Base-by-base conservation (phyloP, 1,139 yeast species). In the Sugiyamaella castrensis region DNA sequence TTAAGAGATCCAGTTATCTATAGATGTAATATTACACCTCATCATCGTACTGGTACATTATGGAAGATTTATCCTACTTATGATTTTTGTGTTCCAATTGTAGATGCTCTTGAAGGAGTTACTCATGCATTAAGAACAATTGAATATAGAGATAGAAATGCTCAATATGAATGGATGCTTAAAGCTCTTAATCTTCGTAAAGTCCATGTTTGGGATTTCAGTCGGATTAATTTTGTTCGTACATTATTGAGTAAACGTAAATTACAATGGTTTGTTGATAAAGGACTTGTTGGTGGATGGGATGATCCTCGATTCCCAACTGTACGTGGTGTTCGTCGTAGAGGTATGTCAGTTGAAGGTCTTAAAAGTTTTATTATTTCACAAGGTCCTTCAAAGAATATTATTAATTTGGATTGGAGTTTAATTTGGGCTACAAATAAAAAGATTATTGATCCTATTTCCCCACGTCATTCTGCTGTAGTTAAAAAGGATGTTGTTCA, bases 221-320 rank as follows among this genome's bases (percentile, higher is more conserved):
- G 95, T 56, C 83, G 98, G 72, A 91, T 92, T 65, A 92, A 91
- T 78, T 91, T 92, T 65, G 88, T 91, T 54, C 84, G 97, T 75
- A 92, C 98, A 28, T 76, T 92, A 66, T 76, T 92, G 57, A 87
- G 96, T 54, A 92, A 92, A 83, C 85, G 98, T 76, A 92, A 92
- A 76, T 77, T 92, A 65, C 98, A 92, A 75, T 91, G 97, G 97
- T 88, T 92, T 70, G 98, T 92, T 57, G 97, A 92, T 75, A 84
- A 87, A 69, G 74, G 79, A 36, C 77, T 83, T 61, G 98, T 92
- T 53, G 64, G 79, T 33, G 89, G 88, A 72, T 92, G 98, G 98
- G 96, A 91, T 66, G 98, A 92, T 71, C 98, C 98, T 62, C 81
- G 98, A 71, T 92, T 92, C 89, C 98, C 98, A 59, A 92, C 98